Percentiles rank a stretch among this genome's conserved stretches.
Evolutionary conservation across 805 yeast species (phyloP).

Genomic region (Danielozyma ontarioensis): DNA sequence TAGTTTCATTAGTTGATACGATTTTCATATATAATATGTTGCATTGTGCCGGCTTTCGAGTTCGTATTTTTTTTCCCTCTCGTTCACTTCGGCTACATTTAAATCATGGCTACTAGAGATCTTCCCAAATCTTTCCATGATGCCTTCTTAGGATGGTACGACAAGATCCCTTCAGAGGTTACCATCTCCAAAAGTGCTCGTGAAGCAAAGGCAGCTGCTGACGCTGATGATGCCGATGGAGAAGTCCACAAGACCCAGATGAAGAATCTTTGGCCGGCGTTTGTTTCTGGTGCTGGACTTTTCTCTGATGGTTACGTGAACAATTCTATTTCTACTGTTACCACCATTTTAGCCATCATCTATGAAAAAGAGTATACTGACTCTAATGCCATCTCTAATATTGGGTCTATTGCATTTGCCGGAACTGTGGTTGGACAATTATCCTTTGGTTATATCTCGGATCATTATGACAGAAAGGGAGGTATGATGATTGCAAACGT

Average conservation of each 20-base stretch:
- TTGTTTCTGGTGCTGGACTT: conserved; percentile 78
- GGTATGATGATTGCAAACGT: conserved; percentile 80
- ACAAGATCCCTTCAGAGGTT: conserved; percentile 38
- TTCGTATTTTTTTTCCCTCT: too few relatives aligned
- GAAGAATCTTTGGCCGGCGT: conserved; percentile 26
- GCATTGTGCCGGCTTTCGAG: too few relatives aligned
- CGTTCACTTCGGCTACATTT: too few relatives aligned
- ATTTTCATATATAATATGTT: too few relatives aligned
- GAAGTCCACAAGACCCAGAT: conserved; percentile 10
- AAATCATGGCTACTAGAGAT: conserved; percentile 43
- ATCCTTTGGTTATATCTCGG: conserved; percentile 74
- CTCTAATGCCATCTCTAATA: conserved; percentile 71
- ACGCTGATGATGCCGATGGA: conserved; percentile 1
- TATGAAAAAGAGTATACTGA: conserved; percentile 60
- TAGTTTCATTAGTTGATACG: too few relatives aligned
- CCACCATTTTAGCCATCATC: conserved; percentile 59
- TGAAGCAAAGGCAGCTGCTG: conserved; percentile 18
- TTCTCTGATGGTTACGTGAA: conserved; percentile 93
- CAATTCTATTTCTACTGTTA: conserved; percentile 74
- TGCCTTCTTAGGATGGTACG: conserved; percentile 39
- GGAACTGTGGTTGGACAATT: conserved; percentile 90
- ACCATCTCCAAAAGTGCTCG: conserved; percentile 26
- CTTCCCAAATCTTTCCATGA: conserved; percentile 40
- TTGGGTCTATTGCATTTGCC: conserved; percentile 82
- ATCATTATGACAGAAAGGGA: conserved; percentile 70